A percentile compares a stretch with the other conserved stretches of the same genome.
Evolutionary conservation across 2,329 filamentous ascomycete genomes (phyloP).

Genomic region (Aspergillus japonicus): DNA sequence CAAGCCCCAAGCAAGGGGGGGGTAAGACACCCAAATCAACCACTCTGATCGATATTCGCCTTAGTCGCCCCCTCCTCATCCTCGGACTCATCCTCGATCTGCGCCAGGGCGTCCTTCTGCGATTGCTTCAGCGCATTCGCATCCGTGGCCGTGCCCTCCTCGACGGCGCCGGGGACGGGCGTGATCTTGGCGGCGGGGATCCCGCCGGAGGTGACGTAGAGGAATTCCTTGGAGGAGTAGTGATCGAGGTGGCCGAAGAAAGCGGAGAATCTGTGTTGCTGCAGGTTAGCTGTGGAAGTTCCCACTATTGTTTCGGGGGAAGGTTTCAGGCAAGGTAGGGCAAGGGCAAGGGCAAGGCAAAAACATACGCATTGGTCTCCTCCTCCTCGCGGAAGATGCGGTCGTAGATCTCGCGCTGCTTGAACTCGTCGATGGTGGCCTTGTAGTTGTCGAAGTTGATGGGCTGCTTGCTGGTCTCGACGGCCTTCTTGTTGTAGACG

Average conservation of each 20-base stretch:
- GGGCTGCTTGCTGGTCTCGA: slow-evolving; percentile 55
- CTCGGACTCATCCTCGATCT: slow-evolving; percentile 34
- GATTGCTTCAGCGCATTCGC: slow-evolving; percentile 20
- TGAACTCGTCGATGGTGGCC: slow-evolving; percentile 80
- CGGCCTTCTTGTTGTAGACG: slow-evolving; percentile 75
- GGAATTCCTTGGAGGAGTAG: slow-evolving; percentile 68
- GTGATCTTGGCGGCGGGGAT: slow-evolving; percentile 57
- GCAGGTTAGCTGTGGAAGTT: not conserved
- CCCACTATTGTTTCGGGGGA: not conserved
- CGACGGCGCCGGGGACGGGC: slow-evolving; percentile 4
- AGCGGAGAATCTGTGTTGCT: slow-evolving; percentile 62
- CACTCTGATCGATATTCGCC: not conserved
- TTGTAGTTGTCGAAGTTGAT: slow-evolving; percentile 80
- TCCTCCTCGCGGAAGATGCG: slow-evolving; percentile 89
- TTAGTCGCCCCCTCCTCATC: slow-evolving; percentile 23
- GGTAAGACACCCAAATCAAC: not conserved
- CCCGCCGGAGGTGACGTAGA: slow-evolving; percentile 71
- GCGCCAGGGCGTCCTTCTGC: slow-evolving; percentile 32
- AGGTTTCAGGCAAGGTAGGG: too few species aligned
- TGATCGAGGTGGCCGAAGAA: slow-evolving; percentile 80
- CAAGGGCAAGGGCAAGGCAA: not conserved
- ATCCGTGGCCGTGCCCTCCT: slow-evolving; percentile 7
- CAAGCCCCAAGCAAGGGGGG: too few species aligned
- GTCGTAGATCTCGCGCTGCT: slow-evolving; percentile 86
- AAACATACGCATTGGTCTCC: slow-evolving; percentile 75